These are phyloP conservation scores for Platanus orientalis DNA, from an alignment of 164 flowering plant species.

Conservation along the genomic window DNA sequence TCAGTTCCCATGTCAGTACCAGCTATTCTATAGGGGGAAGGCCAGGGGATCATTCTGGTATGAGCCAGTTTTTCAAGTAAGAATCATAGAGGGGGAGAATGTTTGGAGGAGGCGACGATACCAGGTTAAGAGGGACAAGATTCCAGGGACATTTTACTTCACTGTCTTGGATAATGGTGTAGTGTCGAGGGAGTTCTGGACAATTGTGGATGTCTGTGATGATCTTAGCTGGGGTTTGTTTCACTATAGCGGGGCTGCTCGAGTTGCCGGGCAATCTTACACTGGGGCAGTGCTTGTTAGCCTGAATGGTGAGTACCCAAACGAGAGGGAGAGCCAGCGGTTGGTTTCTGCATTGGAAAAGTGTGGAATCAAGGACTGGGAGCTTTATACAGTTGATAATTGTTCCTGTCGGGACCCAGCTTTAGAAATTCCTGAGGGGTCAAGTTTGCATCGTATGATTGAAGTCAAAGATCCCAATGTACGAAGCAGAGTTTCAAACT, in stretches of 20 bases:
- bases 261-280: conserved; percentile 88
- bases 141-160: conserved; percentile 76
- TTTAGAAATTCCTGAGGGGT: conserved; percentile 32
- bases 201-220: conserved; percentile 77
- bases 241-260: conserved; percentile 89
- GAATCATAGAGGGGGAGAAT: conserved; percentile 62
- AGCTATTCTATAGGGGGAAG: conserved; percentile 87
- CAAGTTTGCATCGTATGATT: conserved; percentile 25
- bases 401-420: conserved; percentile 43
- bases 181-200: conserved; percentile 92
- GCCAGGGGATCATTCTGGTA: conserved; percentile 95
- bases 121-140: conserved; percentile 65
- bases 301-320: conserved; percentile 71
- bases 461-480: conserved; percentile 7
- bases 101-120: conserved; percentile 90
- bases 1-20: conserved; percentile 97
- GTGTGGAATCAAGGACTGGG: conserved; percentile 87
- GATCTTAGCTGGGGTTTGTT: conserved; percentile 94
- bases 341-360: conserved; percentile 54
- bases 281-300: conserved; percentile 93
- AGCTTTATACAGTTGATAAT: conserved; percentile 71
- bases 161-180: conserved; percentile 94
- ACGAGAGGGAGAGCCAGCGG: conserved; percentile 31
- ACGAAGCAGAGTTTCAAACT: not conserved
- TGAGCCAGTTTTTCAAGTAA: conserved; percentile 92